These are phyloP conservation scores for Pholiota molesta DNA, from an alignment of 768 basidiomycete species.

Conservation along the genomic window DNA sequence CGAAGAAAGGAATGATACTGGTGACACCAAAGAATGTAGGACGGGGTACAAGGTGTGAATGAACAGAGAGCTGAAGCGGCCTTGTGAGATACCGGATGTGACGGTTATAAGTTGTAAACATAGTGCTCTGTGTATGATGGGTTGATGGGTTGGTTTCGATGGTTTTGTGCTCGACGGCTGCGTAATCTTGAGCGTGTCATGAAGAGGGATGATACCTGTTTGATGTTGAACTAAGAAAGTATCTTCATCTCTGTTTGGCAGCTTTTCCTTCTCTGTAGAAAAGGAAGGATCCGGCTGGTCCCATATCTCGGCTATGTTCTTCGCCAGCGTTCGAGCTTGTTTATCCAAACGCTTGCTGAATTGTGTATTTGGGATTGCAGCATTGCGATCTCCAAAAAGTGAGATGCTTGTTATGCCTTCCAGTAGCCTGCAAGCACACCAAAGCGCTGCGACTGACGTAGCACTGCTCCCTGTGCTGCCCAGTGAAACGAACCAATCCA, in stretches of 20 bases:
- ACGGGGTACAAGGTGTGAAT: constrained; percentile 84
- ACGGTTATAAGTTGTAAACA: constrained; percentile 78
- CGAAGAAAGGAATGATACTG: constrained; percentile 63
- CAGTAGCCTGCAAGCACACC: constrained; percentile 79
- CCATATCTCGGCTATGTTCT: constrained; percentile 73
- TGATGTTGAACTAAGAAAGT: constrained; percentile 54
- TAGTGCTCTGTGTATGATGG: constrained; percentile 68
- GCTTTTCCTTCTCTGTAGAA: constrained; percentile 15
- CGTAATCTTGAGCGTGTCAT: constrained; percentile 57
- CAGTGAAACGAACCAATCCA: constrained; percentile 79
- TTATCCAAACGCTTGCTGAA: constrained; percentile 62
- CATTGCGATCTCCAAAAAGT: constrained; percentile 35
- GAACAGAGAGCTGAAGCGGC: constrained; percentile 72
- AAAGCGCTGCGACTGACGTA: constrained; percentile 71
- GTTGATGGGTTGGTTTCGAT: constrained; percentile 42
- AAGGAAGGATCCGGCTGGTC: constrained; percentile 44
- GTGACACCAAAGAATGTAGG: constrained; percentile 83
- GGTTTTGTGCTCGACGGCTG: constrained; percentile 33
- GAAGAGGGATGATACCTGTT: constrained; percentile 66
- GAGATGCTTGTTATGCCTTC: constrained; percentile 66
- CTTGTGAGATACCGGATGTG: constrained; percentile 69
- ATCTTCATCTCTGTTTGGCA: constrained; percentile 34
- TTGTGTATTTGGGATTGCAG: constrained; percentile 28
- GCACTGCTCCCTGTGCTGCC: constrained; percentile 46
- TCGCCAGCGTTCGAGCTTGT: constrained; percentile 62